These are phyloP conservation scores for Beauveria sp. DNA, from an alignment of 2,329 filamentous ascomycete genomes.

Conservation along the genomic window DNA sequence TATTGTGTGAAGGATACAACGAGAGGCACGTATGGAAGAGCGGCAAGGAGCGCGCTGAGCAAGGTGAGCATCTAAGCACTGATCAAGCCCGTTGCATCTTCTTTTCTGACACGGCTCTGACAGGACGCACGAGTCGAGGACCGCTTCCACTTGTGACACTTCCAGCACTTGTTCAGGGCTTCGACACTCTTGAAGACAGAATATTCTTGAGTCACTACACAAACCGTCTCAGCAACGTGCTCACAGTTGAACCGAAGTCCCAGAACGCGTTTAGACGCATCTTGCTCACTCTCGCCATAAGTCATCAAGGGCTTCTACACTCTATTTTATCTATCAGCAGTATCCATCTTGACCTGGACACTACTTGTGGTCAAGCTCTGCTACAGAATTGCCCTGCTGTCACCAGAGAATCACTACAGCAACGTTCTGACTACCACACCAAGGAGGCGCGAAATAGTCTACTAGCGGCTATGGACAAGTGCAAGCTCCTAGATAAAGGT, in stretches of 20 bases:
- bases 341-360: constrained; percentile 60
- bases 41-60: constrained; percentile 67
- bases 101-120: constrained; percentile 11
- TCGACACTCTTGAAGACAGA: constrained; percentile 72
- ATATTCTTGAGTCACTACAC: constrained; percentile 80
- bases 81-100: background rate
- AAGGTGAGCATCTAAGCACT: constrained; percentile 38
- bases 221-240: constrained; percentile 66
- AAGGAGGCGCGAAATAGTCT: constrained; percentile 46
- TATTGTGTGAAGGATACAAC: constrained; percentile 84
- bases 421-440: constrained; percentile 49
- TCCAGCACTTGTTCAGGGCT: constrained; percentile 65
- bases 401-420: constrained; percentile 36
- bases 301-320: constrained; percentile 80
- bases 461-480: constrained; percentile 36
- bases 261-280: constrained; percentile 83
- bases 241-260: constrained; percentile 74
- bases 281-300: constrained; percentile 71
- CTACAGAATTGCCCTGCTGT: constrained; percentile 42
- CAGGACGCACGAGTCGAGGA: constrained; percentile 43
- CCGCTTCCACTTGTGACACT: constrained; percentile 47
- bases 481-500: constrained; percentile 32
- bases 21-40: constrained; percentile 83
- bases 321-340: constrained; percentile 78
- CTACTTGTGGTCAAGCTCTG: constrained; percentile 47